Conservation (phyloP, 352 stramenopile genomes). For the Pilasporangium apinafurcum region DNA sequence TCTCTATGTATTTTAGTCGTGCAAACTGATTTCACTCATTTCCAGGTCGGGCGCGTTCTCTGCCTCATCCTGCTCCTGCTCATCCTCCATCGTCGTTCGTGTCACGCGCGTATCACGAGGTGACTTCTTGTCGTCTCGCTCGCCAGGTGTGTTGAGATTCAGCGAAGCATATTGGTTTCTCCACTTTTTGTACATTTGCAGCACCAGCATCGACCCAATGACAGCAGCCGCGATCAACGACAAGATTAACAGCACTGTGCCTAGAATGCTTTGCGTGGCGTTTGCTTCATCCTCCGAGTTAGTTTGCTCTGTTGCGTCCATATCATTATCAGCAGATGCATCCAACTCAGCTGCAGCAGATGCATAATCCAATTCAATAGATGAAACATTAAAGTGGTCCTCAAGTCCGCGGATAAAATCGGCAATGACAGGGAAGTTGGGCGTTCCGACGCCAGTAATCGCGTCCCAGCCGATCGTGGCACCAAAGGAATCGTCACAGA, state of each 20-base stretch:
- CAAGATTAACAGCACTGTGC: conserved; percentile 20
- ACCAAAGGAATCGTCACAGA: conserved; percentile 79
- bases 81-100: conserved; percentile 5
- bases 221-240: conserved; percentile 22
- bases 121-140: conserved; percentile 1
- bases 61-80: conserved; percentile 1
- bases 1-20: conserved; percentile 18
- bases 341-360: too few species aligned
- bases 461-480: conserved; percentile 86
- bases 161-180: conserved; percentile 53
- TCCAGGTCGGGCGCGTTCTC: conserved; percentile 23
- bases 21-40: conserved; percentile 50
- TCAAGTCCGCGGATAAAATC: conserved; percentile 46
- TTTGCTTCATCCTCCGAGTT: too few species aligned
- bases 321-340: too few species aligned
- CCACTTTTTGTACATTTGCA: conserved; percentile 36
- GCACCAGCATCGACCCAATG: conserved; percentile 26
- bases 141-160: conserved; percentile 6
- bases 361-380: conserved; percentile 4
- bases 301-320: background rate
- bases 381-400: conserved; percentile 40
- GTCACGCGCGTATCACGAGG: conserved; percentile 10
- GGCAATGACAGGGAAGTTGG: conserved; percentile 71
- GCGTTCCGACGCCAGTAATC: conserved; percentile 75
- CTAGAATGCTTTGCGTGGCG: conserved; percentile 34